Evolutionary conservation across 306 rosid genomes (phyloP).

Genomic region (Gynostemma pentaphyllum): DNA sequence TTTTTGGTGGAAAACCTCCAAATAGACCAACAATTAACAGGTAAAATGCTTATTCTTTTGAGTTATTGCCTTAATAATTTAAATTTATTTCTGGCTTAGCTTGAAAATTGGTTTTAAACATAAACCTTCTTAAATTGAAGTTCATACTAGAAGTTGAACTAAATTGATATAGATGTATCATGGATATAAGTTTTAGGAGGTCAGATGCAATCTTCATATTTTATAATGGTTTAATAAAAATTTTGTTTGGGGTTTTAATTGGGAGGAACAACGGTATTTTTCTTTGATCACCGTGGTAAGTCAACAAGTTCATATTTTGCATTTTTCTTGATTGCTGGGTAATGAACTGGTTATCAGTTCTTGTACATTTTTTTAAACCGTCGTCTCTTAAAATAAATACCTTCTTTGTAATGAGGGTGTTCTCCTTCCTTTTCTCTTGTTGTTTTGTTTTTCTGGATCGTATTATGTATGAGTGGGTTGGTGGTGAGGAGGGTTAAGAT

Average conservation of each 20-base stretch:
- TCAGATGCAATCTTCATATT: not conserved
- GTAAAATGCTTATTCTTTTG: slow-evolving; percentile 21
- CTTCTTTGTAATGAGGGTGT: no score
- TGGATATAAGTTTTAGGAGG: not conserved
- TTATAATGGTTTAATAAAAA: not conserved
- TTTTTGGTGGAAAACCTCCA: slow-evolving; percentile 82
- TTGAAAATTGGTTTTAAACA: not conserved
- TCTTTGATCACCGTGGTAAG: not conserved
- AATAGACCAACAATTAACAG: slow-evolving; percentile 93
- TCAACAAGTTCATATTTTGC: not conserved
- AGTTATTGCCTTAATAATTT: not conserved
- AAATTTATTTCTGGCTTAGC: not conserved
- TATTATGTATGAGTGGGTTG: no score
- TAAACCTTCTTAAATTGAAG: not conserved
- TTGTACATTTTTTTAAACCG: not conserved
- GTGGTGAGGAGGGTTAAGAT: no score
- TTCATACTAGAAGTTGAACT: not conserved
- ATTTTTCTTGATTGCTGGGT: not conserved
- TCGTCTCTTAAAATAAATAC: not conserved
- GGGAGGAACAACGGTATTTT: not conserved
- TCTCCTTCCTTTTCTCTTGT: not conserved
- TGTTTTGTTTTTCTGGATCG: no score
- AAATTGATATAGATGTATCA: not conserved
- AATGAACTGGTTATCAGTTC: not conserved
- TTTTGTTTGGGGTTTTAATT: not conserved